These are phyloP conservation scores for Talaromyces thailandensis DNA, from an alignment of 495 filamentous ascomycete genomes.

Conservation along the genomic window DNA sequence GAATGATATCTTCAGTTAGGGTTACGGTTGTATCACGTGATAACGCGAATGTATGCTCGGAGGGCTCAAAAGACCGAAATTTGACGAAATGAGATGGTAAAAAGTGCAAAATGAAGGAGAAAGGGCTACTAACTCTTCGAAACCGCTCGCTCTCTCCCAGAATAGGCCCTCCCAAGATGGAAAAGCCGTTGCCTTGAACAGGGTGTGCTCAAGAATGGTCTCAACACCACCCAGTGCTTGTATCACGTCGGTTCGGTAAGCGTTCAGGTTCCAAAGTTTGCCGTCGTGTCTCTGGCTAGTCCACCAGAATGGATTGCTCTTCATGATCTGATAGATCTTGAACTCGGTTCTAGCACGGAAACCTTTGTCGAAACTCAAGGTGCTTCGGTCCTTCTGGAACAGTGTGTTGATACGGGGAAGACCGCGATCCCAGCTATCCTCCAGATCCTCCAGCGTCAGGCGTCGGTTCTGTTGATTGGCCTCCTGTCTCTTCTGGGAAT, in stretches of 20 bases:
- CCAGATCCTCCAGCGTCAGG: slow-evolving; percentile 90
- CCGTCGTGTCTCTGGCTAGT: slow-evolving; percentile 96
- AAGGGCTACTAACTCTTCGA: neutral
- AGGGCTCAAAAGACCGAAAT: neutral
- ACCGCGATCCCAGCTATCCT: slow-evolving; percentile 98
- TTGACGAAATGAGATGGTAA: neutral
- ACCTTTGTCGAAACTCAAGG: slow-evolving; percentile 96
- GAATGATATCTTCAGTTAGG: neutral
- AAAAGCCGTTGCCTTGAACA: slow-evolving; percentile 98
- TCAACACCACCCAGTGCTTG: slow-evolving; percentile 99
- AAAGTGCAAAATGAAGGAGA: neutral
- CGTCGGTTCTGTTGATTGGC: slow-evolving; percentile 96
- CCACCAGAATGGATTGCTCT: slow-evolving; percentile 99
- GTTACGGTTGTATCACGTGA: neutral
- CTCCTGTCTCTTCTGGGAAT: slow-evolving; percentile 94
- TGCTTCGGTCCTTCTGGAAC: slow-evolving; percentile 98
- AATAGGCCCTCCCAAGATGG: slow-evolving; percentile 98
- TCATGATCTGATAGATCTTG: slow-evolving; percentile 98
- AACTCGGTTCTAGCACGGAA: slow-evolving; percentile 95
- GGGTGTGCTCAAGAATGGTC: slow-evolving; percentile 94
- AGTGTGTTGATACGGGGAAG: slow-evolving; percentile 97
- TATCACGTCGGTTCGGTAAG: slow-evolving; percentile 97
- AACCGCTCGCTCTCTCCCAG: slow-evolving; percentile 76
- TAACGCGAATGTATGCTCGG: neutral
- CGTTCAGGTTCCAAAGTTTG: slow-evolving; percentile 97